phyloP scores from a whole-genome alignment of 768 basidiomycete species.

The Leccinellum rugosiceps region DNA sequence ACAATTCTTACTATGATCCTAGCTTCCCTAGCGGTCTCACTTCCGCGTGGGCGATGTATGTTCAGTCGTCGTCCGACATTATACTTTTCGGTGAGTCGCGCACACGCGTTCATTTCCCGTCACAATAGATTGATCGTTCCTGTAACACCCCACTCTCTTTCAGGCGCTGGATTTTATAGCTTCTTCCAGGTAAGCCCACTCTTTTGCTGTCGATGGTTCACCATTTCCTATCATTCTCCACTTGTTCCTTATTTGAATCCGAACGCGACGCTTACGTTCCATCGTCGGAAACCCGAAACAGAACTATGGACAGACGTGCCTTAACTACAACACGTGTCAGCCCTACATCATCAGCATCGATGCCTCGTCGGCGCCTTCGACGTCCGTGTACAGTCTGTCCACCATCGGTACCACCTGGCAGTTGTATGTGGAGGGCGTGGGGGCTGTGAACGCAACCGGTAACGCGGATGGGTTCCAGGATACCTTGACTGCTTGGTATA shows the following conservation, averaged over 20 bases:
- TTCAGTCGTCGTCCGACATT: slow-evolving; percentile 37
- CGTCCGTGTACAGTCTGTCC: neutral
- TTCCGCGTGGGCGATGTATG: slow-evolving; percentile 14
- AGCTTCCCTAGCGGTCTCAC: slow-evolving; percentile 13
- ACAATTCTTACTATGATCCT: slow-evolving; percentile 39
- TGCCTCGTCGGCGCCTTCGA: neutral
- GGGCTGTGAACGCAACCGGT: neutral
- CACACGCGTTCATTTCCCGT: slow-evolving; percentile 22
- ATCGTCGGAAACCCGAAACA: neutral
- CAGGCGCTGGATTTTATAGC: slow-evolving; percentile 48
- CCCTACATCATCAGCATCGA: neutral
- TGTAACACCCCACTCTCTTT: too few species aligned
- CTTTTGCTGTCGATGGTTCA: too few species aligned
- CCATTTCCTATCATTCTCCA: neutral
- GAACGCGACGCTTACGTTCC: neutral
- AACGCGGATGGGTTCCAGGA: neutral
- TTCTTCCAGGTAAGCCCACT: slow-evolving; percentile 38
- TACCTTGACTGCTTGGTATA: neutral
- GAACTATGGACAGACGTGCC: neutral
- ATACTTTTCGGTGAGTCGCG: slow-evolving; percentile 37
- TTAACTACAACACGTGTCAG: neutral
- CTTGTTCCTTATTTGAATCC: neutral
- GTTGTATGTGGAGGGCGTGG: neutral
- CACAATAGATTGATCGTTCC: slow-evolving; percentile 10
- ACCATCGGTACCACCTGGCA: neutral